These are phyloP conservation scores for Trichomonascaceae sp. DNA, from an alignment of 1,139 yeast genomes.

Conservation along the genomic window DNA sequence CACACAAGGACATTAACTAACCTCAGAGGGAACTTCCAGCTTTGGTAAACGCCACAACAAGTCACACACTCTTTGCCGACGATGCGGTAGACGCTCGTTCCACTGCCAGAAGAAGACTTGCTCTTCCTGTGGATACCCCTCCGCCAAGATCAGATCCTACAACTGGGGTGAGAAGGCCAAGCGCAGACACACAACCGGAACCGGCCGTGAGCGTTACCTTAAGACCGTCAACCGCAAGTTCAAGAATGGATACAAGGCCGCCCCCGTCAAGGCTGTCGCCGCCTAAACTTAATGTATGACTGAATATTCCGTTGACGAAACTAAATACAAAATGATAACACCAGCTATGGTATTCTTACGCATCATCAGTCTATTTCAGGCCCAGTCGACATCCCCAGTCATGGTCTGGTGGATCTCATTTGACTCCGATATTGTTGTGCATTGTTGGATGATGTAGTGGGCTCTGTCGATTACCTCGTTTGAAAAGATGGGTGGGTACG, in stretches of 20 bases:
- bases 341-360: background rate
- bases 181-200: conserved; percentile 99
- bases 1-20: too few species aligned
- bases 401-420: conserved; percentile 44
- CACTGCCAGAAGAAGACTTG: conserved; percentile 99
- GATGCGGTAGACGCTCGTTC: conserved; percentile 99
- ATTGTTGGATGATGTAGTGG: conserved; percentile 54
- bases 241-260: conserved; percentile 96
- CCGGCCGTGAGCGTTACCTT: conserved; percentile 99
- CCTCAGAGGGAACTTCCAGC: conserved; percentile 97
- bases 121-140: conserved; percentile 99
- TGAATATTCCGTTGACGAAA: conserved; percentile 1
- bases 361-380: too few species aligned
- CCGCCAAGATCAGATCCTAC: conserved; percentile 90
- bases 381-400: conserved; percentile 4
- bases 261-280: background rate
- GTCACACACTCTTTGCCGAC: conserved; percentile 98
- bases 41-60: conserved; percentile 99
- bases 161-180: conserved; percentile 99
- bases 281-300: background rate
- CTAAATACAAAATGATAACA: background rate
- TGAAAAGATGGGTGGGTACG: background rate
- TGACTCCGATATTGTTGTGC: conserved; percentile 67
- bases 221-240: conserved; percentile 95
- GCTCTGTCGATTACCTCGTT: conserved; percentile 51